Conservation (phyloP, 2,329 filamentous ascomycete species). For the Stemphylium vesicarium region DNA sequence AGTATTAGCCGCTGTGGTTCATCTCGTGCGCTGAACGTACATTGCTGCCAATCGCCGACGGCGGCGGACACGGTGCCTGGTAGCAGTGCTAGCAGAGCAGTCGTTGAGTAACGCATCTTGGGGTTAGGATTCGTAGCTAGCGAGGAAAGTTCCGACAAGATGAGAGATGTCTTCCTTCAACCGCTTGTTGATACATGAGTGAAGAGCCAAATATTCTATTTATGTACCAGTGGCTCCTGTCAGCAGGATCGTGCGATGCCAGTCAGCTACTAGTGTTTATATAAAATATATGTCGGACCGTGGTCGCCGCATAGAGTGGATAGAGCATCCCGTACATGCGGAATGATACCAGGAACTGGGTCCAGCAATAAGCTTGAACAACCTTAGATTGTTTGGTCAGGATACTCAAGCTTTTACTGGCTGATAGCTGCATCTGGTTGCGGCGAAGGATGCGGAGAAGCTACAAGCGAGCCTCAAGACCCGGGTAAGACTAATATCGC, state of each 20-base stretch:
- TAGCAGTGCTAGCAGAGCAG: slow-evolving; percentile 30
- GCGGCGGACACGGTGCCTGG: slow-evolving; percentile 32
- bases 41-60: slow-evolving; percentile 44
- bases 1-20: neutral
- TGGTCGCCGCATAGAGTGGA: slow-evolving; percentile 31
- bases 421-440: neutral
- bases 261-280: slow-evolving; percentile 15
- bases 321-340: slow-evolving; percentile 23
- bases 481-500: slow-evolving; percentile 3
- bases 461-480: slow-evolving; percentile 1
- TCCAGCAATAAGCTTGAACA: slow-evolving; percentile 16
- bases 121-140: neutral
- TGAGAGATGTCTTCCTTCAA: neutral
- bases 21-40: slow-evolving; percentile 20
- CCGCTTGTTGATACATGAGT: neutral
- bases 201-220: neutral
- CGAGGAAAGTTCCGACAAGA: neutral
- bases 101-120: slow-evolving; percentile 32
- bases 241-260: slow-evolving; percentile 26
- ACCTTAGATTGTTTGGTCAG: slow-evolving; percentile 16
- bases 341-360: slow-evolving; percentile 12
- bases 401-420: slow-evolving; percentile 1
- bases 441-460: slow-evolving; percentile 1
- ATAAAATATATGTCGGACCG: slow-evolving; percentile 38
- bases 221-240: slow-evolving; percentile 14